A percentile compares a stretch with the other conserved stretches of the same genome.
Evolutionary conservation across 148 eudicot species (phyloP).

Genomic region (Drosera capensis): DNA sequence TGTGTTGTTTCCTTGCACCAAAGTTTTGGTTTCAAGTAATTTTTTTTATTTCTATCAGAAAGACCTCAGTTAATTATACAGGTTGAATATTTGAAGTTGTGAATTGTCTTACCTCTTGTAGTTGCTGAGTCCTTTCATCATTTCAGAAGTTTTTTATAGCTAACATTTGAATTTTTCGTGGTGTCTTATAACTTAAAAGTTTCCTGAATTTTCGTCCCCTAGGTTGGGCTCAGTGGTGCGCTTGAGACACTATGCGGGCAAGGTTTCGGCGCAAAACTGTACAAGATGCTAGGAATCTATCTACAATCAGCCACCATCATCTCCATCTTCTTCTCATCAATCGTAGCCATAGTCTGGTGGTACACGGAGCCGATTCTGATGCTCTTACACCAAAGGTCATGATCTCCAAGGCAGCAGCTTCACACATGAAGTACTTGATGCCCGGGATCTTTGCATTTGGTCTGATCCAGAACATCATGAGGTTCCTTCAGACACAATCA

Average conservation of each 20-base stretch:
- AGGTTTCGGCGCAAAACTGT: too few species aligned
- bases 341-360: conserved; percentile 65
- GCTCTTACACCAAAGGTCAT: conserved; percentile 45
- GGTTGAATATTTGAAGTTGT: too few species aligned
- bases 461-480: conserved; percentile 5
- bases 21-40: too few species aligned
- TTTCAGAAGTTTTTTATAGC: too few species aligned
- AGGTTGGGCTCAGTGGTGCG: conserved; percentile 72
- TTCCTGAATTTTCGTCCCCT: not conserved
- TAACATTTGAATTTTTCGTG: too few species aligned
- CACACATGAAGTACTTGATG: conserved; percentile 14
- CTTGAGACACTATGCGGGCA: conserved; percentile 91
- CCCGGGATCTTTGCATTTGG: conserved; percentile 9
- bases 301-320: conserved; percentile 72
- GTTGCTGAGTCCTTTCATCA: too few species aligned
- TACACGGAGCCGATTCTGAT: conserved; percentile 40
- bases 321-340: conserved; percentile 33
- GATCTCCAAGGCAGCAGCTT: conserved; percentile 37
- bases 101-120: too few species aligned
- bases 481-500: conserved; percentile 12
- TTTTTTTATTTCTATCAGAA: too few species aligned
- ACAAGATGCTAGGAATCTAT: conserved; percentile 54
- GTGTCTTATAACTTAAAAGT: too few species aligned
- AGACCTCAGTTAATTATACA: too few species aligned
- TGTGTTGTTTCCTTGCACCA: too few species aligned